phyloP scores from a whole-genome alignment of 148 eudicot genomes.

The Rheum nobile region DNA sequence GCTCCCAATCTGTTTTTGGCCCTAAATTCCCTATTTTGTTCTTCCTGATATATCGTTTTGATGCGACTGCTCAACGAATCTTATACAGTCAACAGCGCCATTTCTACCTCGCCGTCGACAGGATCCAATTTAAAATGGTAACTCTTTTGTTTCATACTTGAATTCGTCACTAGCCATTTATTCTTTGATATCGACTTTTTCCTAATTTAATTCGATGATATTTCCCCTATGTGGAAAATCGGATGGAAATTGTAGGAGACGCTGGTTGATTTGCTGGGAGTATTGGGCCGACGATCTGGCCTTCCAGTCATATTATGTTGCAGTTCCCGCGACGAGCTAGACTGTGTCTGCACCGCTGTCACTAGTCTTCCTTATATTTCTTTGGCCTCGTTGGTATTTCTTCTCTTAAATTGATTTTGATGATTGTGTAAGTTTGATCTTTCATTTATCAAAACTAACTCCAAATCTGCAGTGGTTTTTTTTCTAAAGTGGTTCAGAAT shows the following conservation, averaged over 20 bases:
- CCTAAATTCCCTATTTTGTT: not conserved
- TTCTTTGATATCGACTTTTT: not conserved
- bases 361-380: constrained; percentile 51
- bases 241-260: constrained; percentile 43
- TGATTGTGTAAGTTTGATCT: not conserved
- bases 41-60: not conserved
- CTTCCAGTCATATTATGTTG: constrained; percentile 83
- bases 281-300: constrained; percentile 55
- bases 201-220: not conserved
- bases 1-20: not conserved
- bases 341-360: constrained; percentile 60
- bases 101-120: constrained; percentile 90
- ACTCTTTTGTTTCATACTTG: not conserved
- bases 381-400: constrained; percentile 39
- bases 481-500: not conserved
- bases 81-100: constrained; percentile 58
- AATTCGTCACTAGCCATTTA: not conserved
- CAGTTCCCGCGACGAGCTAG: constrained; percentile 80
- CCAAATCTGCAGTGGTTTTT: not conserved
- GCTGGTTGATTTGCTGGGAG: constrained; percentile 63
- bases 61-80: not conserved
- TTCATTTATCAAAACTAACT: not conserved
- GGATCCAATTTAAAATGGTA: constrained; percentile 75
- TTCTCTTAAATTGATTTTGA: not conserved
- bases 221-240: not conserved